Base-by-base conservation (phyloP, 768 basidiomycete species). In the Xerocomellus intermedius region DNA sequence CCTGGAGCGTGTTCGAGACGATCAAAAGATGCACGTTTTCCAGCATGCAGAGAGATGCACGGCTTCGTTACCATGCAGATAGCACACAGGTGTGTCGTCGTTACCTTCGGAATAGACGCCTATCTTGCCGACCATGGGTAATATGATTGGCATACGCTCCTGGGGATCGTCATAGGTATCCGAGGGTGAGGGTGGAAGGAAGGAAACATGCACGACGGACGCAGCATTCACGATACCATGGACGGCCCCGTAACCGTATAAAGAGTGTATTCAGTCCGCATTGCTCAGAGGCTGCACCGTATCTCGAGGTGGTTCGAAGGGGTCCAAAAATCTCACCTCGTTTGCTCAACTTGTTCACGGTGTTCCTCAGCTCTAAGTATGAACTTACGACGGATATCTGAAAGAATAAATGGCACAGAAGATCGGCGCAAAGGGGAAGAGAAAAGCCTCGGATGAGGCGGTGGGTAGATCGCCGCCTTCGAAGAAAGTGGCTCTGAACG, bases 51-150 rank as follows among this genome's bases (percentile, higher is more conserved):
- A n/a, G n/a, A n/a, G 14, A 13, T 26, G 30, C 0, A 5, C 2
- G 21, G 16, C 19, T 21, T 22, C 21, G 64, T 50, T 16, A 65
- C 66, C 65, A 8, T 66, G 65, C 3, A 68, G 56, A 50, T 68
- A 66, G 8, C 65, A 66, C 9, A 5, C 42, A 17, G 63, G 60
- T 9, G 21, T 33, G 5, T 52, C 49, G 13, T 65, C 57, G 2
- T 10, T 19, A 5, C 24, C 39, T 22, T 46, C 26, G 4, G 60
- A 54, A 41, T 66, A 68, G n/a, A 59, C 37, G 1, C 55, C 65
- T 0, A 67, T 44, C 48, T 68, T 62, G 4, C 65, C 65, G 9
- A 66, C 62, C 65, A 66, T 68, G 17, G 65, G 65, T 19, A 68
- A 33, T 53, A 68, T 66, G 39, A 56, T 46, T 30, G 65, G 65